Evolutionary conservation across 2,329 filamentous ascomycete species (phyloP).

Genomic region (Neonectria hederae): DNA sequence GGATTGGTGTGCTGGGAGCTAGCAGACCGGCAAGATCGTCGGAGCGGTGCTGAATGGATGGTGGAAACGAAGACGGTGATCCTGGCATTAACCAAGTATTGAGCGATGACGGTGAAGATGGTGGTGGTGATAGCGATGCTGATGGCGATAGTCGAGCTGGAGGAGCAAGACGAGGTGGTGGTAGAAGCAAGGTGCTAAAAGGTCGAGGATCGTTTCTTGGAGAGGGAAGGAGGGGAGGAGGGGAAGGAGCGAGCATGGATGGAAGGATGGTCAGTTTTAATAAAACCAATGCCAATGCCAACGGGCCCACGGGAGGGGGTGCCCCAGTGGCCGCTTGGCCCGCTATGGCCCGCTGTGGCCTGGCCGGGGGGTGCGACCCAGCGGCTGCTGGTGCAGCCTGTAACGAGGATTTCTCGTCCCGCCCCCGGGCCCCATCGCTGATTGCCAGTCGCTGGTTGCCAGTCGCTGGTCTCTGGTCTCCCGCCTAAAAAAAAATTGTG

Average conservation of each 20-base stretch:
- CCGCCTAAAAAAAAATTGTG: conserved; percentile 18
- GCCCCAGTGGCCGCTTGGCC: conserved; percentile 21
- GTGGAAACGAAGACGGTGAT: conserved; percentile 37
- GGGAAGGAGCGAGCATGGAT: conserved; percentile 39
- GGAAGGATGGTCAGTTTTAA: conserved; percentile 45
- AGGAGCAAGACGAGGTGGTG: conserved; percentile 20
- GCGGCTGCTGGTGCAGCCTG: conserved; percentile 27
- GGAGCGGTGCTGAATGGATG: conserved; percentile 30
- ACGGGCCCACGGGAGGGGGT: conserved; percentile 28
- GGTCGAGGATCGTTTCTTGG: conserved; percentile 38
- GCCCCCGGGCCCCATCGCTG: conserved; percentile 2
- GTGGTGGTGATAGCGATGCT: conserved; percentile 19
- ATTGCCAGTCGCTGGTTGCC: neutral
- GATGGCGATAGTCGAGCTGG: conserved; percentile 26
- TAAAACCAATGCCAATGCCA: conserved; percentile 43
- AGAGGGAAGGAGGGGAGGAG: conserved; percentile 41
- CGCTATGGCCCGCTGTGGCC: conserved; percentile 17
- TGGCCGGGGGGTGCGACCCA: conserved; percentile 13
- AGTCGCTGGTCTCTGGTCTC: conserved; percentile 11
- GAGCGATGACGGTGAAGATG: conserved; percentile 14
- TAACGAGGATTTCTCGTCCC: conserved; percentile 36
- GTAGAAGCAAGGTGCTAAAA: conserved; percentile 29
- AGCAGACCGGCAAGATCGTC: conserved; percentile 25
- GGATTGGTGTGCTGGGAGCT: conserved; percentile 21
- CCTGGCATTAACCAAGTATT: conserved; percentile 39